Evolutionary conservation across 2,329 filamentous ascomycete species (phyloP).

Genomic region (Plectosphaerella plurivora): DNA sequence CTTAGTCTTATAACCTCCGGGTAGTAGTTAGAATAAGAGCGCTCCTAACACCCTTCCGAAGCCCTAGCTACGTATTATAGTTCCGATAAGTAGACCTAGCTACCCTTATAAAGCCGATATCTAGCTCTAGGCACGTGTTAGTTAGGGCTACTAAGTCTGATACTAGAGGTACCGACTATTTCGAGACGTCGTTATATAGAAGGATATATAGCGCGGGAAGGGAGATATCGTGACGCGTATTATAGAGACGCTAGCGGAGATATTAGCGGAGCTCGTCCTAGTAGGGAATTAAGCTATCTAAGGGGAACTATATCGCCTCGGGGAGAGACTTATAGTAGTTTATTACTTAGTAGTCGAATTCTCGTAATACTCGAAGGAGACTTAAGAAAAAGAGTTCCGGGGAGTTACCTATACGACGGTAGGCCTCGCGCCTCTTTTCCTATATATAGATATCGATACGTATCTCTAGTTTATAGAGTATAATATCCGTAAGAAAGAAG

Average conservation of each 20-base stretch:
- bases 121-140: background rate
- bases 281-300: background rate
- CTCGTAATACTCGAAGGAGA: background rate
- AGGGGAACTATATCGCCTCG: background rate
- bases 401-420: background rate
- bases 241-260: slow-evolving; percentile 2
- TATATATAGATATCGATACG: slow-evolving; percentile 3
- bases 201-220: background rate
- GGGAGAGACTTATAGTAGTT: slow-evolving; percentile 3
- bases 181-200: background rate
- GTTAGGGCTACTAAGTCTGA: background rate
- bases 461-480: slow-evolving; percentile 6
- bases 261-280: slow-evolving; percentile 3
- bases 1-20: background rate
- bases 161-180: background rate
- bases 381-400: background rate
- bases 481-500: slow-evolving; percentile 6
- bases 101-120: slow-evolving; percentile 2
- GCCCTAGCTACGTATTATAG: slow-evolving; percentile 1
- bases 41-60: slow-evolving; percentile 1
- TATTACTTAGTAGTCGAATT: slow-evolving; percentile 2
- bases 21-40: background rate
- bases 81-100: slow-evolving; percentile 1
- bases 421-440: slow-evolving; percentile 4
- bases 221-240: slow-evolving; percentile 3